A percentile compares a stretch with the other conserved stretches of the same genome.
Evolutionary conservation across 2,329 filamentous ascomycete genomes (phyloP).

Genomic region (Scedosporium minutisporum): DNA sequence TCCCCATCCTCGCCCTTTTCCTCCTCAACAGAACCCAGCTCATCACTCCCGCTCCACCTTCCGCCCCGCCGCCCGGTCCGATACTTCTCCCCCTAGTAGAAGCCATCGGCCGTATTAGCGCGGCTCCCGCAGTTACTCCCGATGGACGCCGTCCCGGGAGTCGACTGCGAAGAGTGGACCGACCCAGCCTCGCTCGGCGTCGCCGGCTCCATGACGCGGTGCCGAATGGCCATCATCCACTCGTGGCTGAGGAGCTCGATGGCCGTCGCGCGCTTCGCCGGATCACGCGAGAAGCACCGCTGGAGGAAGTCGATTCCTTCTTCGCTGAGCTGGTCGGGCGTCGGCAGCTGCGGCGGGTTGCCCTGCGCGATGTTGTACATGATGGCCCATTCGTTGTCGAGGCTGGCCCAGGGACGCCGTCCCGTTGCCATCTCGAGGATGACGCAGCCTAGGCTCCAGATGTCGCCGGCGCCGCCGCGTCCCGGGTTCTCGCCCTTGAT

Average conservation of each 20-base stretch:
- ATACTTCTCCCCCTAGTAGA: conserved; percentile 4
- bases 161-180: conserved; percentile 11
- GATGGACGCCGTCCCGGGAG: not conserved
- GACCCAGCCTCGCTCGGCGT: conserved; percentile 51
- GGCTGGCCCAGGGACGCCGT: conserved; percentile 82
- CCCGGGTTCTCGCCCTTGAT: conserved; percentile 81
- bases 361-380: conserved; percentile 99
- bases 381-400: conserved; percentile 99
- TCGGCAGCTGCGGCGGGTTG: conserved; percentile 79
- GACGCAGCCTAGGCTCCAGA: conserved; percentile 95
- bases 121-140: not conserved
- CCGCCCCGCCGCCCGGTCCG: not conserved
- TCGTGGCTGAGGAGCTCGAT: conserved; percentile 88
- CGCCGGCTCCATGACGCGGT: conserved; percentile 52
- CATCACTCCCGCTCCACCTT: not conserved
- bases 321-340: conserved; percentile 71
- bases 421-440: conserved; percentile 97
- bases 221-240: conserved; percentile 66
- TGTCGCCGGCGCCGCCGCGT: conserved; percentile 78
- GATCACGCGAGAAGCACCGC: conserved; percentile 79
- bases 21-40: not conserved
- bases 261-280: conserved; percentile 66
- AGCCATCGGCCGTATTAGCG: not conserved
- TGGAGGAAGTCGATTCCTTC: conserved; percentile 80
- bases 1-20: not conserved